phyloP scores from a whole-genome alignment of 495 filamentous ascomycete species.

The Neurospora sp. region DNA sequence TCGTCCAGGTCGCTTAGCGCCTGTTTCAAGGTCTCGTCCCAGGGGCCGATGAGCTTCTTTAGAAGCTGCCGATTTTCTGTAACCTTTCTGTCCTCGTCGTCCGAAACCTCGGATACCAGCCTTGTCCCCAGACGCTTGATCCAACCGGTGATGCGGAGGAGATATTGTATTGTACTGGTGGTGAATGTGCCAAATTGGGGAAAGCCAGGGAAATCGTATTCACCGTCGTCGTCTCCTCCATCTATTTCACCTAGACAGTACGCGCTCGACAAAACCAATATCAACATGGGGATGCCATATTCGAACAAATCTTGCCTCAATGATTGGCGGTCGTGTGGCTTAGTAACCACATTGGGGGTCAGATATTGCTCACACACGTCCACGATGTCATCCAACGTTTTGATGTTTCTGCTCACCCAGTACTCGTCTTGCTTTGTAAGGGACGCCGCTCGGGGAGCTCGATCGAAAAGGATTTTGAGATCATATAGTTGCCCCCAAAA shows the following conservation, averaged over 20 bases:
- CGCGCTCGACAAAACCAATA: background rate
- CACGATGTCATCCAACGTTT: background rate
- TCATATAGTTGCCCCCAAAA: background rate
- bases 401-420: background rate
- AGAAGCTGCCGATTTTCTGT: background rate
- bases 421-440: background rate
- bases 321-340: background rate
- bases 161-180: background rate
- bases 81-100: background rate
- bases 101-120: background rate
- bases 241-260: background rate
- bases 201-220: background rate
- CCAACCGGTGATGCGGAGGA: background rate
- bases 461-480: background rate
- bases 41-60: background rate
- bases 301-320: background rate
- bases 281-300: background rate
- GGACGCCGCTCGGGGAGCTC: background rate
- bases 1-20: background rate
- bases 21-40: background rate
- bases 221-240: background rate
- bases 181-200: background rate
- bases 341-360: background rate
- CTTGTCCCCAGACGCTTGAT: background rate
- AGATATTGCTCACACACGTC: background rate